A percentile compares a stretch with the other conserved stretches of the same genome.
These are phyloP conservation scores for Acacia concinna DNA, from an alignment of 331 rosid species.

Conservation along the genomic window DNA sequence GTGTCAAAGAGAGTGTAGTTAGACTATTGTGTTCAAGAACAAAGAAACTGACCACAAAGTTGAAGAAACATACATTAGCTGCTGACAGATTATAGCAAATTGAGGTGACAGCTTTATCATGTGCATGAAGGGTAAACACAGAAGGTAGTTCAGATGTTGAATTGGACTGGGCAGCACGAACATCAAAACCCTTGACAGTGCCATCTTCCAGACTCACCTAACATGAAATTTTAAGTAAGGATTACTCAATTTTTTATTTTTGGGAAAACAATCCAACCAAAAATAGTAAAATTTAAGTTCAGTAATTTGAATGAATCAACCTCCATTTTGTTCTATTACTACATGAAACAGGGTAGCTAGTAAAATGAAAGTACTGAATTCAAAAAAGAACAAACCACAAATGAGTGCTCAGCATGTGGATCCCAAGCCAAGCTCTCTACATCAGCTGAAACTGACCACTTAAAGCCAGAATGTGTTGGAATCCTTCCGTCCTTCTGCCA, in stretches of 20 bases:
- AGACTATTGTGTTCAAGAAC: conserved; percentile 22
- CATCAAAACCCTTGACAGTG: conserved; percentile 74
- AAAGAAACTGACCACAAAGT: conserved; percentile 11
- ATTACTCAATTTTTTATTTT: conserved; percentile 4
- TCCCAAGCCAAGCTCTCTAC: conserved; percentile 98
- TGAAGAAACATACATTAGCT: conserved; percentile 60
- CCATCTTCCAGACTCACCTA: conserved; percentile 97
- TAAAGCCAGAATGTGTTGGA: conserved; percentile 78
- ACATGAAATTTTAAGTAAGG: conserved; percentile 26
- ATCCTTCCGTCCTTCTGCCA: conserved; percentile 85
- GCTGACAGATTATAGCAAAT: conserved; percentile 66
- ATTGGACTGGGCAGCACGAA: conserved; percentile 63
- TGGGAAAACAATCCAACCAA: neutral
- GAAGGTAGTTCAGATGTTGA: conserved; percentile 53
- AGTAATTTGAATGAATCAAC: conserved; percentile 3
- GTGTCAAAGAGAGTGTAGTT: conserved; percentile 21
- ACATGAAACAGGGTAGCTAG: neutral
- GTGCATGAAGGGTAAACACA: conserved; percentile 88
- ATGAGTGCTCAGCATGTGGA: conserved; percentile 79
- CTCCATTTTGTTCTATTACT: neutral
- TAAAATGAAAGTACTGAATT: neutral
- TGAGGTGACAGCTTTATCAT: conserved; percentile 75
- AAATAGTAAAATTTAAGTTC: conserved; percentile 2
- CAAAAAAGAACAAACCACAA: conserved; percentile 65
- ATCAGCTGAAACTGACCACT: conserved; percentile 75